phyloP scores from a whole-genome alignment of 1,139 yeast species.

The Hemisphaericaspora subhashii region DNA sequence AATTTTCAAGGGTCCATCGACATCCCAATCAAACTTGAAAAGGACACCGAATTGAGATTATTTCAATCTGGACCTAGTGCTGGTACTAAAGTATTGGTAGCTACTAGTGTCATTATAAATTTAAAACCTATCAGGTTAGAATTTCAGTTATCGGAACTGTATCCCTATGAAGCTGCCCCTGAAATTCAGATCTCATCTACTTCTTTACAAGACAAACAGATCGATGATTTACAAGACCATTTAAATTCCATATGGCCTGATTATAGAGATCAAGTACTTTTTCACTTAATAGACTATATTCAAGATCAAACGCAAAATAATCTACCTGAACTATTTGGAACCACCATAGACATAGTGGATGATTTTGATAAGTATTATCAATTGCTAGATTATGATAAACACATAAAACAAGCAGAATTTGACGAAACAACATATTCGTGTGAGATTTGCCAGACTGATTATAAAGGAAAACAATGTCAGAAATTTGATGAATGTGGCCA shows the following conservation, averaged over 20 bases:
- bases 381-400: constrained; percentile 8
- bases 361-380: constrained; percentile 17
- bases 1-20: constrained; percentile 24
- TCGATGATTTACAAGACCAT: constrained; percentile 17
- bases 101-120: constrained; percentile 11
- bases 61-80: constrained; percentile 1
- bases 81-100: neutral
- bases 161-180: constrained; percentile 33
- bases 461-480: constrained; percentile 48
- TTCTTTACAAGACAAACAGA: constrained; percentile 21
- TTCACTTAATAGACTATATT: constrained; percentile 46
- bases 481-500: constrained; percentile 50
- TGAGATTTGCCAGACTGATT: constrained; percentile 57
- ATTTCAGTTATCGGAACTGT: constrained; percentile 29
- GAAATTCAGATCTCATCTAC: constrained; percentile 17
- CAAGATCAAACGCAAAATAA: constrained; percentile 26
- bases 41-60: constrained; percentile 13
- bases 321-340: constrained; percentile 9
- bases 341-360: constrained; percentile 10
- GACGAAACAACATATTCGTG: constrained; percentile 47
- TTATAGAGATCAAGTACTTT: constrained; percentile 43
- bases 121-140: constrained; percentile 33
- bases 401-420: constrained; percentile 27
- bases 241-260: constrained; percentile 36
- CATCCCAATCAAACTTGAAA: constrained; percentile 28